These are phyloP conservation scores for Hypoxylon cercidicola DNA, from an alignment of 495 filamentous ascomycete species.

Conservation along the genomic window DNA sequence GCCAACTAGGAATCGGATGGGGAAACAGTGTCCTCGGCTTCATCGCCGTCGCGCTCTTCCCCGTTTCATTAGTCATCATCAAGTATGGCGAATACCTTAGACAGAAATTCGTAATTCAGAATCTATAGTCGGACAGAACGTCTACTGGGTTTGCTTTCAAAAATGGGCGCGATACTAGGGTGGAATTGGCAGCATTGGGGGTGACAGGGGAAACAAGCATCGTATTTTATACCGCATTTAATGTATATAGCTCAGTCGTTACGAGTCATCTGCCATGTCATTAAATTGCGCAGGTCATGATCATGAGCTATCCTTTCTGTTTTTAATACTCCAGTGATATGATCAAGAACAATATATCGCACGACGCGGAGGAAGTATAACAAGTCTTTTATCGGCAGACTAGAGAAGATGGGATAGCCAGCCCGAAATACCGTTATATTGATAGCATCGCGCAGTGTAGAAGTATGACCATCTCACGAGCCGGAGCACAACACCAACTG, in stretches of 20 bases:
- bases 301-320: background rate
- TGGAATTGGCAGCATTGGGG: constrained; percentile 8
- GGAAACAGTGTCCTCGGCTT: constrained; percentile 69
- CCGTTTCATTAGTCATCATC: constrained; percentile 62
- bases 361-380: too few species aligned
- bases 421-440: background rate
- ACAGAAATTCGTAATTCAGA: constrained; percentile 54
- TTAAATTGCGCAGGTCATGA: constrained; percentile 1
- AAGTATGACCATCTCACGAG: background rate
- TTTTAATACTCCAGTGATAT: background rate
- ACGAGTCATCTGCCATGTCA: background rate
- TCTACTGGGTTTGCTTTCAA: constrained; percentile 2
- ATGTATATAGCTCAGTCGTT: constrained; percentile 7
- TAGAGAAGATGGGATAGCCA: background rate
- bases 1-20: constrained; percentile 67
- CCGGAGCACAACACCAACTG: background rate
- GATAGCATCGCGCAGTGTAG: background rate
- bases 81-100: constrained; percentile 62
- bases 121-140: constrained; percentile 40
- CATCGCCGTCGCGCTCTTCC: constrained; percentile 61
- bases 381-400: too few species aligned
- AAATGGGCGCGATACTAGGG: constrained; percentile 1
- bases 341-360: too few species aligned
- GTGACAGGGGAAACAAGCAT: background rate
- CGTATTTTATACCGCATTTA: background rate